Conservation (phyloP, 306 rosid species). For the Quercus agrifolia region DNA sequence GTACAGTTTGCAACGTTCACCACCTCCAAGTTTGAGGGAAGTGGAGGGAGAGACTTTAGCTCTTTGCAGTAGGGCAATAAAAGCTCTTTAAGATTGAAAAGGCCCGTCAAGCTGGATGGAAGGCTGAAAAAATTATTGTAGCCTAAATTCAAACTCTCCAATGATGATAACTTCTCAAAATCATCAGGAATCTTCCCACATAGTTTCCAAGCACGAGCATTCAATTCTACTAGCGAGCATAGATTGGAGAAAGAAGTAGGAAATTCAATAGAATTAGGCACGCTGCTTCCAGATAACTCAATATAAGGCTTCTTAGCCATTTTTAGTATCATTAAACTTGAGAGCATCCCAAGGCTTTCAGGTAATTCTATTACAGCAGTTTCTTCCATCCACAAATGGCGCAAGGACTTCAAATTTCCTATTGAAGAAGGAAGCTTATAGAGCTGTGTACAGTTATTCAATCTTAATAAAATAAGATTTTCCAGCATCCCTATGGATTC, state of each 20-base stretch:
- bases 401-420: conserved; percentile 48
- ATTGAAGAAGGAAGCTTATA: conserved; percentile 53
- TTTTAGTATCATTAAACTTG: conserved; percentile 40
- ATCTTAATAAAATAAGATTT: conserved; percentile 38
- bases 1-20: conserved; percentile 45
- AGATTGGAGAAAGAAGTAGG: conserved; percentile 53
- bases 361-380: conserved; percentile 50
- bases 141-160: conserved; percentile 42
- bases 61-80: conserved; percentile 30
- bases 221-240: conserved; percentile 32
- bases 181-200: conserved; percentile 55
- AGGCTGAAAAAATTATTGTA: conserved; percentile 46
- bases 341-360: conserved; percentile 56
- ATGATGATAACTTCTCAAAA: conserved; percentile 43
- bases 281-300: neutral
- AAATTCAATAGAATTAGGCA: conserved; percentile 14
- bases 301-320: conserved; percentile 35
- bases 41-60: conserved; percentile 53
- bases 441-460: conserved; percentile 41
- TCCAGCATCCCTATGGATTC: conserved; percentile 44
- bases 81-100: conserved; percentile 41
- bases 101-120: conserved; percentile 59
- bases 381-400: conserved; percentile 40
- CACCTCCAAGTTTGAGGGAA: conserved; percentile 59
- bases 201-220: conserved; percentile 48